Evolutionary conservation across 768 basidiomycete species (phyloP), one percentile per base, ranked within the genome.

Genomic region (Termitomyces sp.): DNA sequence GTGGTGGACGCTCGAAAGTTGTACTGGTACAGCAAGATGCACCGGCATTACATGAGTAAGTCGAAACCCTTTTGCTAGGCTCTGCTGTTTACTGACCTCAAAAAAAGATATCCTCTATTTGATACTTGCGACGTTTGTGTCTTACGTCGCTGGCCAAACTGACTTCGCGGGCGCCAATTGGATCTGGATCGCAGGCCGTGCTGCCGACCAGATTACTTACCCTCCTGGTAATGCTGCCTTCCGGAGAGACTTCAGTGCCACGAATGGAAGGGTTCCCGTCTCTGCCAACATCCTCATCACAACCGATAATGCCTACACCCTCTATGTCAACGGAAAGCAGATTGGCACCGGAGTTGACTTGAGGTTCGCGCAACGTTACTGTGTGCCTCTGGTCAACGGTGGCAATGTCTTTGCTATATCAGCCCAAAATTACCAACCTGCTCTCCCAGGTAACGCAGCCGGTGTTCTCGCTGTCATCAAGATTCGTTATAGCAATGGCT

Each of bases 321-420:
- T 68, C 11, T 68, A 64, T 51, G 64, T 65, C 31, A 66, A 66
- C 23, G 64, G 64, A 22, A 57, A 18, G 6, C 3, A 39, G 27
- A 47, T 65, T 2, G 65, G 65, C 22, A 57, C 53, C 2, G 54
- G 56, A 6, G 39, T n/a, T 12, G 53, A 57, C 35, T 62, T 53
- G 49, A 35, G 33, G 18, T 22, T 32, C 32, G 59, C 64, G 6
- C 58, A 65, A 29, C 52, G 58, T 12, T 68, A 60, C 55, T 63
- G 60, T 22, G 63, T 65, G 7, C 22, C 57, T n/a, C 52, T 66
- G 32, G 48, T 32, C 1, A 40, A 57, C 3, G 54, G 55, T 10
- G 55, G 57, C 56, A 68, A 66, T 47, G 60, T 65, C 29, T 61
- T 68, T 42, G 64, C 67, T 3, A 60, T 68, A 15, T 56, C 55